Evolutionary conservation across 768 basidiomycete genomes (phyloP).

Genomic region (Flagelloscypha sp.): DNA sequence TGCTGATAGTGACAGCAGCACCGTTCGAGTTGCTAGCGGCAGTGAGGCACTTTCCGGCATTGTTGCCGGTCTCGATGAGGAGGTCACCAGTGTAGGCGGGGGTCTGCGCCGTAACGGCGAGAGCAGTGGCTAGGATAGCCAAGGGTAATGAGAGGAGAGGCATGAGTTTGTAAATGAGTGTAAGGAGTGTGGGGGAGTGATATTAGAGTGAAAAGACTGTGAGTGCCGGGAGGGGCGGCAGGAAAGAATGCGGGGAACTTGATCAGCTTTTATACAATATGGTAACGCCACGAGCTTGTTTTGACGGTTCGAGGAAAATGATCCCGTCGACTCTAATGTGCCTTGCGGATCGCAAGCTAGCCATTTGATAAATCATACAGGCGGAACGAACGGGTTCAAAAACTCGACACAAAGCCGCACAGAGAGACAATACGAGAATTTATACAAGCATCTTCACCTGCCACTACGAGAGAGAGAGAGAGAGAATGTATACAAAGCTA

Average conservation of each 20-base stretch:
- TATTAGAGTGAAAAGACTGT: constrained; percentile 5
- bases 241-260: constrained; percentile 9
- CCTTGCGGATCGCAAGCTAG: no score
- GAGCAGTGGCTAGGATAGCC: constrained; percentile 7
- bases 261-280: no score
- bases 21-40: constrained; percentile 42
- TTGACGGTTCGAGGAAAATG: no score
- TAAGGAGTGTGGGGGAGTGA: constrained; percentile 12
- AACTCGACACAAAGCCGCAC: no score
- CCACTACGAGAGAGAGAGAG: no score
- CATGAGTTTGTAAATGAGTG: constrained; percentile 7
- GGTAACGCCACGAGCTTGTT: no score
- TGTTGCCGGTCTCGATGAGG: constrained; percentile 35
- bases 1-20: constrained; percentile 37
- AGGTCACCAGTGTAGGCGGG: constrained; percentile 31
- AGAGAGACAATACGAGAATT: no score
- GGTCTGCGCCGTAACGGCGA: constrained; percentile 15
- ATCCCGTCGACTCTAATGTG: no score
- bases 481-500: no score
- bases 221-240: constrained; percentile 3
- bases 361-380: no score
- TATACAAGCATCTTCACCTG: no score
- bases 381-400: no score
- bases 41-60: constrained; percentile 42
- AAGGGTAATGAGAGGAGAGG: constrained; percentile 7